A percentile compares a stretch with the other conserved stretches of the same genome.
Conservation (phyloP, 2,329 filamentous ascomycete genomes). For the Arthroderma sp. region DNA sequence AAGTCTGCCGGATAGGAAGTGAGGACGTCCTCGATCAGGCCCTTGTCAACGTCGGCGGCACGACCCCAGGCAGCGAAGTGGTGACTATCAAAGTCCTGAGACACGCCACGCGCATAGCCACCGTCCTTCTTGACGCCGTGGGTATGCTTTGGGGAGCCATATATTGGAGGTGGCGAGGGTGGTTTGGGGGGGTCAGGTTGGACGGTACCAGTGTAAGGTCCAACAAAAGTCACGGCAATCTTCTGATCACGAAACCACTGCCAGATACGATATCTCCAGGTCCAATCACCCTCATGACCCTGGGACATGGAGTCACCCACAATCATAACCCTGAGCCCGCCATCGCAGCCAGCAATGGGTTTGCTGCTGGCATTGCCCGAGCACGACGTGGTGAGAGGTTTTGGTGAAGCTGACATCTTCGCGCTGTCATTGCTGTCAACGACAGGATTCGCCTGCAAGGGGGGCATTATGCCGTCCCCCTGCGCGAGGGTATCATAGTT, state of each 20-base stretch:
- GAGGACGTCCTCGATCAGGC: not conserved
- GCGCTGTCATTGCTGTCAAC: not conserved
- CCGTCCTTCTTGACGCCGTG: not conserved
- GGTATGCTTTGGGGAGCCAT: not conserved
- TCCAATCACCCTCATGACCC: constrained; percentile 2
- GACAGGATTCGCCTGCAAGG: not conserved
- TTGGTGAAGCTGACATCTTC: not conserved
- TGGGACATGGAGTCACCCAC: constrained; percentile 1
- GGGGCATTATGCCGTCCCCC: not conserved
- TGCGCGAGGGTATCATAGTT: not conserved
- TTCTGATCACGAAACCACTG: not conserved
- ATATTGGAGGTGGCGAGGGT: not conserved
- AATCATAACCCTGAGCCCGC: not conserved
- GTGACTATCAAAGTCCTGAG: not conserved
- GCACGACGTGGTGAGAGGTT: not conserved
- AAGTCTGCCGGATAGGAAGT: not conserved
- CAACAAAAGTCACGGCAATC: not conserved
- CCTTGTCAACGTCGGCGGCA: not conserved
- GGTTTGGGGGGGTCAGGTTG: not conserved
- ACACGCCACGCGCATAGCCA: not conserved
- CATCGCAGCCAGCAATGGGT: too few species aligned
- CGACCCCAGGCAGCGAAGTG: not conserved
- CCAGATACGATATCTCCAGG: constrained; percentile 2
- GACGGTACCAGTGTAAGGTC: not conserved
- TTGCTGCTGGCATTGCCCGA: not conserved